Conservation (phyloP, 2,329 filamentous ascomycete species). For the Ceratocystis variospora region DNA sequence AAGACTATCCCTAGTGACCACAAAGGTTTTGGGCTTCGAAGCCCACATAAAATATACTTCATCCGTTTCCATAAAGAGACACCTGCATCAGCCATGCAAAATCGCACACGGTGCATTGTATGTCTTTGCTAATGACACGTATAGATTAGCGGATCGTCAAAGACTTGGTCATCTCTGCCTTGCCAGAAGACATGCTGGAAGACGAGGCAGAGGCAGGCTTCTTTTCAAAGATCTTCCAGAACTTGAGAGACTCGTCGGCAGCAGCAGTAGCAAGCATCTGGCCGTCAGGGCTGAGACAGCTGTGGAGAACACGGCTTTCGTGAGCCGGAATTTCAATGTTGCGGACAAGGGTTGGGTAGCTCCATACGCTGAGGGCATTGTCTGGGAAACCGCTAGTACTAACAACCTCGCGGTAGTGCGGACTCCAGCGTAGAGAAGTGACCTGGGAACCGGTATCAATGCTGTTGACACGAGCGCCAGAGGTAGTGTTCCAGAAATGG, state of each 20-base stretch:
- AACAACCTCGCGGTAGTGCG: slow-evolving; percentile 93
- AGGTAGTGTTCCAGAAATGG: slow-evolving; percentile 99
- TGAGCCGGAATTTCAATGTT: slow-evolving; percentile 97
- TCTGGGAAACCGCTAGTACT: slow-evolving; percentile 97
- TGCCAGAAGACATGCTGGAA: slow-evolving; percentile 54
- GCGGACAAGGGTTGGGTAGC: slow-evolving; percentile 91
- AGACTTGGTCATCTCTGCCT: slow-evolving; percentile 80
- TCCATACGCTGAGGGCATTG: slow-evolving; percentile 98
- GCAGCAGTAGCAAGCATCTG: slow-evolving; percentile 95
- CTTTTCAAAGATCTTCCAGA: slow-evolving; percentile 99
- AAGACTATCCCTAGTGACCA: background rate
- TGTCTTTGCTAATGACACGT: slow-evolving; percentile 5
- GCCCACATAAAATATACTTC: background rate
- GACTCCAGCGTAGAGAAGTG: slow-evolving; percentile 90
- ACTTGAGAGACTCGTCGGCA: slow-evolving; percentile 94
- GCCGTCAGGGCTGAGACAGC: slow-evolving; percentile 89
- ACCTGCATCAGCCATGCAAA: background rate
- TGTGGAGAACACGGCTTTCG: slow-evolving; percentile 92
- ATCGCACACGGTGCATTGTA: background rate
- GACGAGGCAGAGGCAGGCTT: slow-evolving; percentile 64
- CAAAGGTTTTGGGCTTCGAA: background rate
- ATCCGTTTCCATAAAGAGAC: background rate
- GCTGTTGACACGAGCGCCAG: slow-evolving; percentile 93
- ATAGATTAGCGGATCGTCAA: slow-evolving; percentile 68
- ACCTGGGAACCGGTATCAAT: slow-evolving; percentile 98